Evolutionary conservation across 176 grass and related monocot genomes (phyloP).

Genomic region (Phragmites australis): DNA sequence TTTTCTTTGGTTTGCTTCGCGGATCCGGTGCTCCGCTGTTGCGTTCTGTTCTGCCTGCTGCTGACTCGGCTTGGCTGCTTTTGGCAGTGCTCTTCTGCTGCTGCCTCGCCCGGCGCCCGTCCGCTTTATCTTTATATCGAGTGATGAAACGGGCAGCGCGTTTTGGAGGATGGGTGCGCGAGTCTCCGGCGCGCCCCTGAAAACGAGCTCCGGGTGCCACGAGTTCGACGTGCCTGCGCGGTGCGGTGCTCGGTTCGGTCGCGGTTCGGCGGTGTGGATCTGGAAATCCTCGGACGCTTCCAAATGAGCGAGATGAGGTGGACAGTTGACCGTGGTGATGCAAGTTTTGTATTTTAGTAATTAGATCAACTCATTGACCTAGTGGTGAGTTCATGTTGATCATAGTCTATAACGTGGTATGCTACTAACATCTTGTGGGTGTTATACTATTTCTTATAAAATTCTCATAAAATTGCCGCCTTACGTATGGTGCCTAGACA

Average conservation of each 20-base stretch:
- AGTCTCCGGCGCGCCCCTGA: neutral
- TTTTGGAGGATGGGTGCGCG: neutral
- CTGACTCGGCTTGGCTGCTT: neutral
- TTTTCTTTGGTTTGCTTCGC: slow-evolving; percentile 4
- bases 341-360: too few species aligned
- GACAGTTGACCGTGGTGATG: too few species aligned
- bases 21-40: neutral
- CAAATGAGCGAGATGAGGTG: neutral
- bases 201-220: slow-evolving; percentile 4
- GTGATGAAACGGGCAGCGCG: neutral
- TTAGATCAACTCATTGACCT: too few species aligned
- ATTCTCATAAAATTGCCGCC: too few species aligned
- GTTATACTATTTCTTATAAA: too few species aligned
- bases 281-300: neutral
- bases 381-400: too few species aligned
- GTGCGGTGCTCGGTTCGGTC: neutral
- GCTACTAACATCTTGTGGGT: too few species aligned
- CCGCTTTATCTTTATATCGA: neutral
- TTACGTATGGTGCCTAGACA: too few species aligned
- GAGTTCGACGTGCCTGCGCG: neutral
- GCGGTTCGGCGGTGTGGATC: neutral
- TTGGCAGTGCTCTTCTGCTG: neutral
- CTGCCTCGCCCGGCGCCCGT: neutral
- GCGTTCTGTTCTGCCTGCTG: neutral
- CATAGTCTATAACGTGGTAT: too few species aligned